Base-by-base conservation (phyloP, 169 alveolate species). In the Eimeria sp. region DNA sequence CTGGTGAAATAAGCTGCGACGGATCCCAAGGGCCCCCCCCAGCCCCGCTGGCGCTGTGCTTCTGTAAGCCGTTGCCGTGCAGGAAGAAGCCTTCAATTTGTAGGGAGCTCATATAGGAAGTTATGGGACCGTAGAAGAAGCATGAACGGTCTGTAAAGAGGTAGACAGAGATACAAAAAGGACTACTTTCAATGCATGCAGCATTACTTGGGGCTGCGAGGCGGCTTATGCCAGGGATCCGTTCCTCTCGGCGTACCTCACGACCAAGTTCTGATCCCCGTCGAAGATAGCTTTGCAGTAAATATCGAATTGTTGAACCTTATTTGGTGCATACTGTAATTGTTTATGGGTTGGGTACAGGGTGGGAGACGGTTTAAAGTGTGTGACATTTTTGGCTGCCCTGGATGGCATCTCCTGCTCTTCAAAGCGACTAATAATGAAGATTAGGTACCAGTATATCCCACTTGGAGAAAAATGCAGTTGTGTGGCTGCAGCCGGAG, bases 171-270 rank as follows among this genome's bases (percentile, higher is more conserved):
- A 76, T 45, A 14, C 1, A 13, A 4, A 13, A 45, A 43, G 20
- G 5, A 45, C 40, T 25, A 4, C 43, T 45, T 43, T 45, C 65
- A 76, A 16, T 18, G 61, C 87, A 76, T 76, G 87, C 87, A 76
- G 20, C 61, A 7, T 14, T 54, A 11, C n/a, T 76, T 76, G 87
- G 87, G 87, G 87, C 87, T 76, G 87, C 13, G 87, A 76, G 87
- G 87, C 87, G 11, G 63, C 87, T 76, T 30, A 63, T 61, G 25
- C 65, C 61, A 25, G 20, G 40, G 61, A 18, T 10, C 34, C 4
- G 43, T 73, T 40, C 84, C 84, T 73, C 25, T 13, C 40, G 0
- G 34, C 16, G 0, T 25, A 0, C 40, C 16, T 65, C 14, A n/a
- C 0, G 40, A 25, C 43, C 4, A 65, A n/a, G 40, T 7, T 30